Evolutionary conservation across 1,284 basidiomycete species (phyloP).

Genomic region (Sanghuangporus baumii): DNA sequence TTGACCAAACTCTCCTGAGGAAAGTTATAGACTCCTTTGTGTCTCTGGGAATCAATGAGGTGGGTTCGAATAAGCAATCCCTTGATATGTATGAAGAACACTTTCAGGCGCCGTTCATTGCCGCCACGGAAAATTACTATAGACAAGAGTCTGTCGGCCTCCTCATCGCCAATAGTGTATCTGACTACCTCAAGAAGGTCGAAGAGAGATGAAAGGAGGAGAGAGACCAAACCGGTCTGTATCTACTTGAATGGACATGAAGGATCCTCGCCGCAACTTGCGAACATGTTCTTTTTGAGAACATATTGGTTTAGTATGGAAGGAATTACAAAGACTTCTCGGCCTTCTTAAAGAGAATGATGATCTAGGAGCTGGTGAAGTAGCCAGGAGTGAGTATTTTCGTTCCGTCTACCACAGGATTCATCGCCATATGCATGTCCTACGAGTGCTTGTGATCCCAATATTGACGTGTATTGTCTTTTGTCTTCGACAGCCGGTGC

Average conservation of each 20-base stretch:
- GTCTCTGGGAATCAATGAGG: slow-evolving; percentile 88
- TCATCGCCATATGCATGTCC: slow-evolving; percentile 17
- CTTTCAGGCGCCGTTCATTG: slow-evolving; percentile 88
- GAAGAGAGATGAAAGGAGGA: slow-evolving; percentile 92
- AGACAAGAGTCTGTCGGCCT: slow-evolving; percentile 87
- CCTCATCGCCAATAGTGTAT: slow-evolving; percentile 85
- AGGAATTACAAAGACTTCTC: too few species aligned
- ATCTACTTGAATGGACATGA: slow-evolving; percentile 84
- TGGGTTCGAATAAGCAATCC: slow-evolving; percentile 86
- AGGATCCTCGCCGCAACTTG: slow-evolving; percentile 12
- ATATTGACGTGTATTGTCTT: slow-evolving; percentile 20
- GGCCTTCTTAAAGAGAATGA: too few species aligned
- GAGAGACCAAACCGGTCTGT: slow-evolving; percentile 66
- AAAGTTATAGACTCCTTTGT: slow-evolving; percentile 97
- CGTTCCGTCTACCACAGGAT: background rate
- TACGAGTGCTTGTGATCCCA: background rate
- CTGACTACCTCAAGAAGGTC: slow-evolving; percentile 97
- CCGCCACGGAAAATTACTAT: slow-evolving; percentile 89
- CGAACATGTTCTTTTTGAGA: too few species aligned
- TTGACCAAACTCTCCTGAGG: slow-evolving; percentile 92
- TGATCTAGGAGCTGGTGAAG: slow-evolving; percentile 36
- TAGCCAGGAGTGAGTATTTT: slow-evolving; percentile 52
- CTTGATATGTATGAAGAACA: slow-evolving; percentile 95
- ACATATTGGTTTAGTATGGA: too few species aligned
- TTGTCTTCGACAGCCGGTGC: slow-evolving; percentile 64